Percentiles rank a stretch among this genome's conserved stretches.
These are phyloP conservation scores for Cryptosporidium sp. DNA, from an alignment of 169 alveolate genomes.

Conservation along the genomic window DNA sequence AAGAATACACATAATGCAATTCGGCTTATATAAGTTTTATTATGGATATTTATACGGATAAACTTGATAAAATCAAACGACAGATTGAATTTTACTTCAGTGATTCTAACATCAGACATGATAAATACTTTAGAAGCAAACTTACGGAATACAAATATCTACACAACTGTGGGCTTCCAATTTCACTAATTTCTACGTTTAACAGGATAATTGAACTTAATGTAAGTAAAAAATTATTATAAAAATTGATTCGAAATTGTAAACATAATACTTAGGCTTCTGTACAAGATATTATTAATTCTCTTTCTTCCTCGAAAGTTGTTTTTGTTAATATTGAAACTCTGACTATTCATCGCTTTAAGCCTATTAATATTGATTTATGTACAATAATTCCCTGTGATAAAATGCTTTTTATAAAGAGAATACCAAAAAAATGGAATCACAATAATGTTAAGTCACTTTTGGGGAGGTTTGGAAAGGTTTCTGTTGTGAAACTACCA, in stretches of 20 bases:
- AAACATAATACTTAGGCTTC: slow-evolving; percentile 25
- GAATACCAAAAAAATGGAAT: slow-evolving; percentile 61
- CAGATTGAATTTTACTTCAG: slow-evolving; percentile 69
- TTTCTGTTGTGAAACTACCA: slow-evolving; percentile 56
- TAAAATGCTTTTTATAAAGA: slow-evolving; percentile 59
- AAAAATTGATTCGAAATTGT: too few relatives aligned
- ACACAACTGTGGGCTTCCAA: slow-evolving; percentile 43
- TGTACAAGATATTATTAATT: slow-evolving; percentile 36
- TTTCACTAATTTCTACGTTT: slow-evolving; percentile 38
- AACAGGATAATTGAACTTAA: slow-evolving; percentile 31
- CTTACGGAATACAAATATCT: slow-evolving; percentile 22
- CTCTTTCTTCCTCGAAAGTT: slow-evolving; percentile 46
- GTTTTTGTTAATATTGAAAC: slow-evolving; percentile 31
- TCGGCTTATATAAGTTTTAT: neutral
- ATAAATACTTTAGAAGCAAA: slow-evolving; percentile 24
- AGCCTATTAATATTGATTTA: slow-evolving; percentile 31
- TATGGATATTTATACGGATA: neutral
- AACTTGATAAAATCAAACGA: slow-evolving; percentile 31
- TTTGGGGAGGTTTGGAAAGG: slow-evolving; percentile 57
- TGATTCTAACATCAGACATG: slow-evolving; percentile 72
- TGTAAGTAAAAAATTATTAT: neutral
- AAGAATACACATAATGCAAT: neutral
- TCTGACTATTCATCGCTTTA: slow-evolving; percentile 41
- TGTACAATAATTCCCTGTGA: slow-evolving; percentile 23
- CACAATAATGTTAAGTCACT: slow-evolving; percentile 24